Evolutionary conservation across 2,329 filamentous ascomycete species (phyloP), one percentile per base, ranked within the genome.

Genomic region (Colletotrichum phormii): DNA sequence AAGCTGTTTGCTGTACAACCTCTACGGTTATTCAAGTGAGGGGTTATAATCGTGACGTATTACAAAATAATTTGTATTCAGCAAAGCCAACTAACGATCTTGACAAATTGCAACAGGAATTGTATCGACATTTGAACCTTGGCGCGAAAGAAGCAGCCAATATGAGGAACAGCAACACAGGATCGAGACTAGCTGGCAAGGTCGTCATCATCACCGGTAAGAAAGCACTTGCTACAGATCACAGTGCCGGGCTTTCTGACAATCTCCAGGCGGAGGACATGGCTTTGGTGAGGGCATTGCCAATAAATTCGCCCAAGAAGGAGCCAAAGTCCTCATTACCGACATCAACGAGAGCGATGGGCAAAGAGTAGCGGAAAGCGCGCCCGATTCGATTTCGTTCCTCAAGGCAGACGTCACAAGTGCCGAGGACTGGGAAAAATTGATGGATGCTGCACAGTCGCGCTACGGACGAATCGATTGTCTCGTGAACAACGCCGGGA

Each of bases 201-300:
- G 69, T 72, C 7, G 58, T 33, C 8, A 60, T 68, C 13, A 51
- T 72, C 26, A 72, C 69, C 12, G 69, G 69, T 72, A 13, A 24
- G 51, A 33, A 9, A 2, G 4, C 13, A 22, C 8, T 2, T 22
- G 3, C 9, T 11, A 4, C 7, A 8, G 5, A 18, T 9, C 5
- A 13, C 15, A 9, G 15, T 22, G 1, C 8, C n/a, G 59, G 4
- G 9, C 22, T 11, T n/a, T 9, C 57, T 62, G 22, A 67, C 18
- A 18, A 29, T 1, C 9, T n/a, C 4, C 8, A 72, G 70, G 70
- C n/a, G 70, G 70, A 12, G 70, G 70, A 2, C 70, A 72, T 12
- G 91, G 91, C 2, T 93, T 93, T 75, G 91, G 91, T 67, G 89
- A 87, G 68, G 90, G 87, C 42, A 92, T 92, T 64, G 88, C 87